Evolutionary conservation across 108 stramenopile species (phyloP).

Genomic region (Cyclostephanos tholiformis): DNA sequence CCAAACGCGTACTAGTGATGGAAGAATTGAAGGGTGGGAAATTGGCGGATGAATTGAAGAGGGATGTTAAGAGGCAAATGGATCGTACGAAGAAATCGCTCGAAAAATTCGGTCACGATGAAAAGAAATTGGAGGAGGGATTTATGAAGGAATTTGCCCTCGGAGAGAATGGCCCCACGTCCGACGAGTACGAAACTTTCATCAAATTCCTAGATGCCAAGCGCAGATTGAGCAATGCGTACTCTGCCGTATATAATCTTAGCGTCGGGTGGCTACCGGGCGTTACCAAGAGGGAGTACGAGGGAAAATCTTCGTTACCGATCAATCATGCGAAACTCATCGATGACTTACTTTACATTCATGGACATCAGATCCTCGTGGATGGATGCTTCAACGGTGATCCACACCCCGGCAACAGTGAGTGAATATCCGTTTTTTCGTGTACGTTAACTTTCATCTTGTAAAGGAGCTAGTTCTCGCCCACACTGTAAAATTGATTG

Average conservation of each 20-base stretch:
- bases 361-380: constrained; percentile 73
- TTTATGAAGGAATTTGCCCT: constrained; percentile 51
- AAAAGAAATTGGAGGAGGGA: constrained; percentile 33
- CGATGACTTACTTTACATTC: constrained; percentile 76
- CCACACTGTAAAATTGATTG: not conserved
- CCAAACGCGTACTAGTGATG: constrained; percentile 83
- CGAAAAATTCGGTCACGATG: constrained; percentile 50
- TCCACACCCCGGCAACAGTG: constrained; percentile 64
- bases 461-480: not conserved
- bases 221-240: constrained; percentile 52
- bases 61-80: constrained; percentile 60
- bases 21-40: constrained; percentile 81
- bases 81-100: constrained; percentile 49
- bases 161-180: constrained; percentile 63
- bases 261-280: constrained; percentile 71
- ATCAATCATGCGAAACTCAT: constrained; percentile 84
- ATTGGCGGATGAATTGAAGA: constrained; percentile 66
- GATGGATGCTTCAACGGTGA: constrained; percentile 83
- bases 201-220: constrained; percentile 61
- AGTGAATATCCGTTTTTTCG: not conserved
- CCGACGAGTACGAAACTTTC: constrained; percentile 59
- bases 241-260: constrained; percentile 55
- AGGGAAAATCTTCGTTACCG: constrained; percentile 58
- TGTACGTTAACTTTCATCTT: not conserved
- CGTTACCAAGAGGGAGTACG: constrained; percentile 36